Base-by-base conservation (phyloP, 257 asterid genomes). In the Ilex asprella region DNA sequence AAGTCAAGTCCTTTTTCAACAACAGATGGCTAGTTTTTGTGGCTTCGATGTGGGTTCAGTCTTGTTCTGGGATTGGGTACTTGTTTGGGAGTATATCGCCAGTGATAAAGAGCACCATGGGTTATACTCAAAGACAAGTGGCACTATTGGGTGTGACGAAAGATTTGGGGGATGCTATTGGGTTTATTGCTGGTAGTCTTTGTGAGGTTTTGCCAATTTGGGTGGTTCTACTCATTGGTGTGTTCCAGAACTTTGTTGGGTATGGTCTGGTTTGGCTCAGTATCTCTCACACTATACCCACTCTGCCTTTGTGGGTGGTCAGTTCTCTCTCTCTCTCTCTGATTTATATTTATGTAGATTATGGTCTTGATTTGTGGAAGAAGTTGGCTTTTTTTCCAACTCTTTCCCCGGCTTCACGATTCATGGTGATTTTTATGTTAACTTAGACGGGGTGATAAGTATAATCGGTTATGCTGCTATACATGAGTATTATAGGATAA, bases 31-130 rank as follows among this genome's bases (percentile, higher is more conserved):
- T 91, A 57, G 95, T 87, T 27, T 91, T 87, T 31, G 97, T 91
- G n/a, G 95, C 94, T 31, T 85, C 96, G 73, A 91, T 91, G 89
- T 91, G 96, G 97, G 80, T 91, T 27, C 94, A 85, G 61, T 91
- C 97, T 0, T 91, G 96, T 60, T 87, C 94, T 0, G 97, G 97
- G 39, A 79, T 91, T 65, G 97, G 96, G 16, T 91, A 87, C 64
- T 57, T 87, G 27, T 91, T 87, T 58, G 96, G 95, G 7, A 91
- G 97, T 77, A 73, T 91, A 29, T 91, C 97, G 5, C 97, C 97
- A 0, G 75, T 72, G 61, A 88, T 91, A 60, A 87, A 91, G 73
- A 82, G 77, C n/a, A 58, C 75, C 47, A 70, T 91, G 71, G 83
- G 82, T 72, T 91, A 91, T 41, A 91, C 81, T 64, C 96, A 91